Evolutionary conservation across 257 asterid species (phyloP).

Genomic region (Buddleja alternifolia): DNA sequence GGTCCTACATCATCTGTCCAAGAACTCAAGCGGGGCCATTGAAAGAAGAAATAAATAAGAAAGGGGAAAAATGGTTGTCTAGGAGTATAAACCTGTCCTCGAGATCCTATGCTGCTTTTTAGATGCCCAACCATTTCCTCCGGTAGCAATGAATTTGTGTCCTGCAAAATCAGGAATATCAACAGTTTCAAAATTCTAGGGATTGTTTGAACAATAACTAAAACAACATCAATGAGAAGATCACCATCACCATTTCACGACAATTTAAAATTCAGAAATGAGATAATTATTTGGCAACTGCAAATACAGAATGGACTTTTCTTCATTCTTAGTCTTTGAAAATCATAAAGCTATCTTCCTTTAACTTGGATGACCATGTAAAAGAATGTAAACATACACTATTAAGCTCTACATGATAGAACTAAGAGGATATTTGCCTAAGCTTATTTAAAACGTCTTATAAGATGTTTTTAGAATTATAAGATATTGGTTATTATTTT

Average conservation of each 20-base stretch:
- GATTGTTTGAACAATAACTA: conserved; percentile 10
- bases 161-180: conserved; percentile 52
- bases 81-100: conserved; percentile 78
- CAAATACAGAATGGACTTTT: not conserved
- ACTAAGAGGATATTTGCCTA: too few relatives aligned
- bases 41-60: conserved; percentile 19
- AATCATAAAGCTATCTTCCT: not conserved
- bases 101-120: conserved; percentile 65
- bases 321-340: conserved; percentile 12
- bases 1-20: conserved; percentile 14
- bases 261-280: not conserved
- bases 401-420: not conserved
- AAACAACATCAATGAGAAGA: conserved; percentile 13
- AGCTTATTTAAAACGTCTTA: too few relatives aligned
- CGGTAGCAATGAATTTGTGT: conserved; percentile 66
- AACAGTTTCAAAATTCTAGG: conserved; percentile 20
- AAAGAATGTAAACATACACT: conserved; percentile 16
- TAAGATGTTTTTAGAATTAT: too few relatives aligned
- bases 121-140: conserved; percentile 88
- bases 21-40: conserved; percentile 11
- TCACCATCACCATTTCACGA: conserved; percentile 3
- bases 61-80: conserved; percentile 17
- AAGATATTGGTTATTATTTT: too few relatives aligned
- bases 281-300: not conserved
- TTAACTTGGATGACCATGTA: conserved; percentile 4